Percentiles rank a stretch among this genome's conserved stretches.
Evolutionary conservation across 441 rosid species (phyloP).

Genomic region (Flueggea neowawraea): DNA sequence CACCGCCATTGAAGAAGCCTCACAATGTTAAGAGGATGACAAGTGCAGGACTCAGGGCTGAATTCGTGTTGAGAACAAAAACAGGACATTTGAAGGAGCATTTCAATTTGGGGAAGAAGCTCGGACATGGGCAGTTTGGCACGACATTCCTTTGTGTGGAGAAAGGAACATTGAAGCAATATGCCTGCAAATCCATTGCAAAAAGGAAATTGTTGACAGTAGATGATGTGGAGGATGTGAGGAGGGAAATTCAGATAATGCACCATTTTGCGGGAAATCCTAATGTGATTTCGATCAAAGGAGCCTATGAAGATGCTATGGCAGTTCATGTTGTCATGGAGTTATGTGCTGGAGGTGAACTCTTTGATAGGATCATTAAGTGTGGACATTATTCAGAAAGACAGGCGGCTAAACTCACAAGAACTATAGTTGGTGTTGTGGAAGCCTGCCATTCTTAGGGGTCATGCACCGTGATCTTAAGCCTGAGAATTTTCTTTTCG

Average conservation of each 20-base stretch:
- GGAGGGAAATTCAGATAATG: conserved; percentile 97
- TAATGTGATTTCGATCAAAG: conserved; percentile 76
- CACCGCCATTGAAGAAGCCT: conserved; percentile 42
- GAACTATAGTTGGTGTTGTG: conserved; percentile 72
- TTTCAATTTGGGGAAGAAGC: conserved; percentile 80
- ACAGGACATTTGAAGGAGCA: conserved; percentile 76
- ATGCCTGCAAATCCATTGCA: conserved; percentile 84
- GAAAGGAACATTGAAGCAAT: conserved; percentile 59
- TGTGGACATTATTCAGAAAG: conserved; percentile 87
- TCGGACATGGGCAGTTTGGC: conserved; percentile 97
- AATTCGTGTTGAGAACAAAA: conserved; percentile 72
- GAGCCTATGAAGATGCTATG: conserved; percentile 90
- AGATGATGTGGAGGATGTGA: conserved; percentile 89
- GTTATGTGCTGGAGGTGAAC: conserved; percentile 93
- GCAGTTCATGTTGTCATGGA: conserved; percentile 96
- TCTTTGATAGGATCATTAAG: conserved; percentile 86
- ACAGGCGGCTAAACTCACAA: conserved; percentile 85
- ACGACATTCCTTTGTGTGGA: conserved; percentile 80
- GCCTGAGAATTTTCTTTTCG: conserved; percentile 96
- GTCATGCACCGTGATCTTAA: conserved; percentile 98
- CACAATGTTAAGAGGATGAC: conserved; percentile 50
- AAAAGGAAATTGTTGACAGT: conserved; percentile 65
- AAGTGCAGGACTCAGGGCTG: conserved; percentile 61
- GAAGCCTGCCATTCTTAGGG: conserved; percentile 95
- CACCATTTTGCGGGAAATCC: conserved; percentile 94